Percentiles rank a stretch among this genome's conserved stretches.
Evolutionary conservation across 177 flowering plant genomes (phyloP).

Genomic region (Vitis hybrid): DNA sequence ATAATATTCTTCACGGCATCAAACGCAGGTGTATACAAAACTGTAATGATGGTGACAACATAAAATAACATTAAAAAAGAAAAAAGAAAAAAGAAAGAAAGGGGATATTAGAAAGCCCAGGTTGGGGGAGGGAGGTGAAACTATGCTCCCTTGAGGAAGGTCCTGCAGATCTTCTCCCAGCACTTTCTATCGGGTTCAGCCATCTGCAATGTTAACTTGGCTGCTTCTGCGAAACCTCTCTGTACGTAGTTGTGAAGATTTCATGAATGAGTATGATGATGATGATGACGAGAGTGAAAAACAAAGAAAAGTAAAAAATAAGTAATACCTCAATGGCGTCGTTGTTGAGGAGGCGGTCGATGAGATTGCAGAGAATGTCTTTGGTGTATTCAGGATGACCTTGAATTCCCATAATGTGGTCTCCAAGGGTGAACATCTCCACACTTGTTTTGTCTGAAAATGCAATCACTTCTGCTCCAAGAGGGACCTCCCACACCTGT

Average conservation of each 20-base stretch:
- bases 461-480: conserved; percentile 62
- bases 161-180: conserved; percentile 58
- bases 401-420: conserved; percentile 68
- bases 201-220: conserved; percentile 31
- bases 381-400: conserved; percentile 86
- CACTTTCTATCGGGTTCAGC: conserved; percentile 50
- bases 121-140: background rate
- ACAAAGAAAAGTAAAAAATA: too few relatives aligned
- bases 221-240: conserved; percentile 49
- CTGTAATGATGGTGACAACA: too few relatives aligned
- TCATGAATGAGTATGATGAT: too few relatives aligned
- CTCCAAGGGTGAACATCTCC: conserved; percentile 64
- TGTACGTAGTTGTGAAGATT: conserved; percentile 8
- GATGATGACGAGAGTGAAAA: too few relatives aligned
- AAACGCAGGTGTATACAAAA: too few relatives aligned
- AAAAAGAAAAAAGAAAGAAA: background rate
- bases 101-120: background rate
- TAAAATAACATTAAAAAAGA: too few relatives aligned
- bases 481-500: conserved; percentile 61
- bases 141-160: conserved; percentile 41
- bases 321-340: conserved; percentile 39
- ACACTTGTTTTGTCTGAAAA: conserved; percentile 69
- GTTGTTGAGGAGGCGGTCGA: conserved; percentile 54
- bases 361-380: conserved; percentile 60
- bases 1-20: too few relatives aligned